Evolutionary conservation across 192 early-diverging fungal species (phyloP), one percentile per base, ranked within the genome.

Genomic region (Coemansia umbellata): DNA sequence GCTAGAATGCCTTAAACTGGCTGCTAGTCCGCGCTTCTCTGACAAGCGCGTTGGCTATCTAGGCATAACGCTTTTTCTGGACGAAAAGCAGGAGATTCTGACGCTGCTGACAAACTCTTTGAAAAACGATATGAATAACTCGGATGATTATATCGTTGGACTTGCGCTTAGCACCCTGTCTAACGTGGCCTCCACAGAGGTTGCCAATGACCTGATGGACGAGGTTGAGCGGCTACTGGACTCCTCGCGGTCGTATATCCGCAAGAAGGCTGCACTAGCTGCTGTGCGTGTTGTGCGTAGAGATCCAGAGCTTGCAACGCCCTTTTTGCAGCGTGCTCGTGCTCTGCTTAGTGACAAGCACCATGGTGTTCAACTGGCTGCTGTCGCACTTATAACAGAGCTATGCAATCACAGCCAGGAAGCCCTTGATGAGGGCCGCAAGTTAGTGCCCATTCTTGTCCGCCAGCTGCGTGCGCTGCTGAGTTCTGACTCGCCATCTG

Each of bases 11-110:
- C 75, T 99, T 28, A 99, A 99, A 74, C 75, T 99, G 36, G 95
- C 91, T 5, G 97, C 95, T 19, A 92, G 90, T 13, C 84, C 91
- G 15, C 78, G 85, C 56, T 99, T 94, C 71, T 83, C 93, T 8
- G 97, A 99, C 71, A 99, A 99, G 70, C 84, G 95, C 48, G 76
- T 99, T n/a, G 95, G 94, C 5, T 99, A 99, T 69, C 82, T 99
- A 26, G 97, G 97, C 23, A 97, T 92, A 49, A 93, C 94, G 90
- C 82, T 99, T 42, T 76, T 99, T 21, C 79, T 99, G 42, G 97
- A 99, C 71, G 97, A 99, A 68, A 95, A 97, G 63, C 94, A 95
- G 59, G 94, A 95, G 57, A 87, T 94, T 1, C 69, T 99, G 68
- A 99, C 97, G 14, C 80, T 99, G 42, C 87, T 99, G 21, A 99